Conservation (phyloP, 2,329 filamentous ascomycete genomes). For the Lachnellula subtilissima region DNA sequence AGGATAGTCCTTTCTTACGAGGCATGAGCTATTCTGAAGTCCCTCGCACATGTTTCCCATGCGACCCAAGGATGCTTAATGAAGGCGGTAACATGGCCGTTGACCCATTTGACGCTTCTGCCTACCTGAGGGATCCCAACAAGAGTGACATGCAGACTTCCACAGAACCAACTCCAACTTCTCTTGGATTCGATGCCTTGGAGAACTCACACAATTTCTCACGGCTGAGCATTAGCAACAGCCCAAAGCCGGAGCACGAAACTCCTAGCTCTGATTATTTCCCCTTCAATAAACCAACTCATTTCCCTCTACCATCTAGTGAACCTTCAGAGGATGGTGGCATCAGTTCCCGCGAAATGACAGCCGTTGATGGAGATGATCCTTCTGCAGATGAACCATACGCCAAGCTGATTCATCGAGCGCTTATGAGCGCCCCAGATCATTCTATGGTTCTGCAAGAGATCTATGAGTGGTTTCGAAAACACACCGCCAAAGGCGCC, state of each 20-base stretch:
- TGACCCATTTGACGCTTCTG: constrained; percentile 12
- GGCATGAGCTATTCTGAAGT: constrained; percentile 8
- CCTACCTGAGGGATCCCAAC: constrained; percentile 15
- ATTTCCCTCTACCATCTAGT: constrained; percentile 15
- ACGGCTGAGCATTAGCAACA: constrained; percentile 18
- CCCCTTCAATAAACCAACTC: constrained; percentile 7
- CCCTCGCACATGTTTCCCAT: constrained; percentile 19
- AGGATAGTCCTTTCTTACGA: constrained; percentile 4
- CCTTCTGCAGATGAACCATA: constrained; percentile 59
- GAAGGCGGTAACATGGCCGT: constrained; percentile 10
- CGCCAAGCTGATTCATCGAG: constrained; percentile 73
- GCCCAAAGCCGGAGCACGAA: constrained; percentile 19
- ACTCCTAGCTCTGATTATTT: neutral
- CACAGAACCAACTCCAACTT: neutral
- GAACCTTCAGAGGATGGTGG: constrained; percentile 26
- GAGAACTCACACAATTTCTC: constrained; percentile 14
- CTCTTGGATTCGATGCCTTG: constrained; percentile 4
- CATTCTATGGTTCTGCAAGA: constrained; percentile 76
- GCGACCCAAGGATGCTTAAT: constrained; percentile 11
- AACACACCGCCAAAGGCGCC: constrained; percentile 71
- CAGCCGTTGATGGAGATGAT: constrained; percentile 26
- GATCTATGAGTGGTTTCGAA: constrained; percentile 85
- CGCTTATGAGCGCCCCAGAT: constrained; percentile 61
- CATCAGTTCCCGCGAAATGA: constrained; percentile 22
- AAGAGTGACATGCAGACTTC: constrained; percentile 3